Conservation (phyloP, 176 grass and related monocot species). For the Aegilops umbellulata region DNA sequence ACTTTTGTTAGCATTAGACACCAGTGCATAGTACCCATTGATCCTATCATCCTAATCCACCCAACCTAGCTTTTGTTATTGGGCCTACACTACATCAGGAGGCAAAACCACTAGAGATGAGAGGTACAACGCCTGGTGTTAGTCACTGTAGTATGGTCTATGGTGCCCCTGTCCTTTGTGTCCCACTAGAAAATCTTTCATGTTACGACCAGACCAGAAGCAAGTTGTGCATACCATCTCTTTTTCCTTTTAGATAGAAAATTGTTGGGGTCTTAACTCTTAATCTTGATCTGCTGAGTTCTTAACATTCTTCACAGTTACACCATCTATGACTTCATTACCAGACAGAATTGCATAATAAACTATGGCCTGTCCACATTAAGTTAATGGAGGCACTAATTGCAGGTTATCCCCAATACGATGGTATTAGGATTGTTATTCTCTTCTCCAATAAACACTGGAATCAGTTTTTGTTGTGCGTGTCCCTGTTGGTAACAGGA, state of each 20-base stretch:
- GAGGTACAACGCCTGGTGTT: constrained; percentile 35
- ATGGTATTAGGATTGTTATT: too few relatives aligned
- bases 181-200: constrained; percentile 34
- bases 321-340: too few relatives aligned
- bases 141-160: constrained; percentile 29
- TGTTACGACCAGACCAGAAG: constrained; percentile 10
- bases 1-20: constrained; percentile 49
- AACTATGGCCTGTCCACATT: too few relatives aligned
- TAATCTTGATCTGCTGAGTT: too few relatives aligned
- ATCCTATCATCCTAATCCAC: constrained; percentile 58
- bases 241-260: background rate
- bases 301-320: too few relatives aligned
- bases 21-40: constrained; percentile 5
- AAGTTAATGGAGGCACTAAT: too few relatives aligned
- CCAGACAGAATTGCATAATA: too few relatives aligned
- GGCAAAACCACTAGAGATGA: constrained; percentile 37
- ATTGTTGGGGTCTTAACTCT: background rate
- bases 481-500: too few relatives aligned
- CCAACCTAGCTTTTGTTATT: constrained; percentile 34
- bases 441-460: too few relatives aligned
- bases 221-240: background rate
- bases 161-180: constrained; percentile 26
- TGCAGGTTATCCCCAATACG: too few relatives aligned
- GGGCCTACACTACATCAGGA: constrained; percentile 43
- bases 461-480: too few relatives aligned